Percentiles rank a stretch among this genome's conserved stretches.
Evolutionary conservation across 225 moss, liverwort and hornwort genomes (phyloP).

Genomic region (Straminergon stramineum): DNA sequence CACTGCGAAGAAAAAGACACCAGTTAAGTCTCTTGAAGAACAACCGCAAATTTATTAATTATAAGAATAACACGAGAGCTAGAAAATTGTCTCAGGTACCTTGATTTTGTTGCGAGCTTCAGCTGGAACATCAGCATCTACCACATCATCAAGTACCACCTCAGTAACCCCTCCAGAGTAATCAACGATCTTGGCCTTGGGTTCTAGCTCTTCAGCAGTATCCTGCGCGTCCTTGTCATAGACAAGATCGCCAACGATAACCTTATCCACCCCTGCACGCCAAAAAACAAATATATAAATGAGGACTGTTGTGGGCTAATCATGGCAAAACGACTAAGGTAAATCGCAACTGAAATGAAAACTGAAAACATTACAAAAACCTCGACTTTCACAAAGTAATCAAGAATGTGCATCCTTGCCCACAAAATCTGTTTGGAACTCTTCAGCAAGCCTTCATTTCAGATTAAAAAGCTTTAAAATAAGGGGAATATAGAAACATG

Average conservation of each 20-base stretch:
- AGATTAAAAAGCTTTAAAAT: neutral
- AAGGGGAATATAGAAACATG: neutral
- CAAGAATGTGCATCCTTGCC: neutral
- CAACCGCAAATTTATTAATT: neutral
- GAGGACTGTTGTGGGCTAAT: neutral
- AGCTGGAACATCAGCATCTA: conserved; percentile 47
- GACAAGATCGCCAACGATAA: conserved; percentile 87
- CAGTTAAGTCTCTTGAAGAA: neutral
- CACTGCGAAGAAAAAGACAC: conserved; percentile 23
- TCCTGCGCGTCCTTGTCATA: conserved; percentile 33
- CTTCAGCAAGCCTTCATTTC: neutral
- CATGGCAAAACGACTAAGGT: neutral
- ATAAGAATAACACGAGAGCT: neutral
- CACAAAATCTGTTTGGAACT: neutral
- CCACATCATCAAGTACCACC: conserved; percentile 39
- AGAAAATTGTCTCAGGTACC: conserved; percentile 30
- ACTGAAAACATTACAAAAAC: neutral
- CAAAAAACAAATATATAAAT: neutral
- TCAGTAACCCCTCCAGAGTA: conserved; percentile 18
- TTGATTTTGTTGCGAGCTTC: conserved; percentile 60
- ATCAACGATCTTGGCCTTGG: conserved; percentile 13
- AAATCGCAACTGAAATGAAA: neutral
- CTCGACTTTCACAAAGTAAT: neutral
- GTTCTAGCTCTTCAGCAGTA: conserved; percentile 8
- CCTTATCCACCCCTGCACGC: conserved; percentile 59